Evolutionary conservation across 768 basidiomycete species (phyloP).

Genomic region (Flagelloscypha sp.): DNA sequence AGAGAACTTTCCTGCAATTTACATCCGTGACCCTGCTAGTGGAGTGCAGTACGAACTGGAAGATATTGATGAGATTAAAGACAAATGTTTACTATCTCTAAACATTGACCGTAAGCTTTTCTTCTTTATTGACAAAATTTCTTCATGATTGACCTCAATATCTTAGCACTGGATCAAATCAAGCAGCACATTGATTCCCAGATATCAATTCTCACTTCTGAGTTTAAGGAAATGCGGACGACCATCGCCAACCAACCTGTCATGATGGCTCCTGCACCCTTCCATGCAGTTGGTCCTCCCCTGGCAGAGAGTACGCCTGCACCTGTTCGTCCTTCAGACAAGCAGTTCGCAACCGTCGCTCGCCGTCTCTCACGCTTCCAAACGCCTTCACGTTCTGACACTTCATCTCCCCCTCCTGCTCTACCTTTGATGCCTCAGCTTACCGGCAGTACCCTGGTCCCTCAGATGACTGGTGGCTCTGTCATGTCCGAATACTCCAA

Average conservation of each 20-base stretch:
- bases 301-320: conserved; percentile 61
- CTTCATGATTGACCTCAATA: conserved; percentile 8
- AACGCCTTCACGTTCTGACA: conserved; percentile 17
- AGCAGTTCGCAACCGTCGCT: conserved; percentile 65
- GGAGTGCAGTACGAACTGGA: conserved; percentile 95
- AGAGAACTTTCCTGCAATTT: conserved; percentile 92
- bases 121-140: conserved; percentile 4
- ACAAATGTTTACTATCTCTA: conserved; percentile 79
- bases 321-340: conserved; percentile 61
- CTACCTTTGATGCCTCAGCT: conserved; percentile 46
- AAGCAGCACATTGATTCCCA: conserved; percentile 96
- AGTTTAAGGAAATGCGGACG: conserved; percentile 81
- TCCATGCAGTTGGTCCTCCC: no score
- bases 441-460: conserved; percentile 62
- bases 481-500: conserved; percentile 62
- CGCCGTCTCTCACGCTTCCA: conserved; percentile 62
- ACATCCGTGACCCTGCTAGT: conserved; percentile 85
- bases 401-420: conserved; percentile 17
- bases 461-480: conserved; percentile 72
- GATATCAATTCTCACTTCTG: conserved; percentile 75
- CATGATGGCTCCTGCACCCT: conserved; percentile 27
- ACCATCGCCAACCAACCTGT: conserved; percentile 45
- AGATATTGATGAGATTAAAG: conserved; percentile 86
- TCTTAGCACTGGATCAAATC: conserved; percentile 89
- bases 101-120: conserved; percentile 88